Base-by-base conservation (phyloP, 2,329 filamentous ascomycete genomes). In the Setomelanomma holmii region DNA sequence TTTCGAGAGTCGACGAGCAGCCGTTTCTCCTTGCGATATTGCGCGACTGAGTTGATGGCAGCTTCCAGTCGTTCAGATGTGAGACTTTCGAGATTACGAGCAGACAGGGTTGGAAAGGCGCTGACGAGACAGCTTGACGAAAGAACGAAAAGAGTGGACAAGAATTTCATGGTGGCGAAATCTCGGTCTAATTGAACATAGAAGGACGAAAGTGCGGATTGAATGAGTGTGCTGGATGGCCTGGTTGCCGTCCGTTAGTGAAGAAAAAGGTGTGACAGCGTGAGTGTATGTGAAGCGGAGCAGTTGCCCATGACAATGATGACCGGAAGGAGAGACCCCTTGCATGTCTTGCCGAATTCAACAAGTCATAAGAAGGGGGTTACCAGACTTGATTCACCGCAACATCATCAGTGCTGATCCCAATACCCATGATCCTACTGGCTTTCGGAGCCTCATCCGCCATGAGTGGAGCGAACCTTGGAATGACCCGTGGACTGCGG, bases 1-100 rank as follows among this genome's bases (percentile, higher is more conserved):
- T 50, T 61, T 55, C 36, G 76, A 12, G 45, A 19, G 27, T 63
- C 55, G 14, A 64, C 16, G 24, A 56, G 41, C 14, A 60, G 44
- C 8, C 55, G 43, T 43, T 60, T 63, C 5, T 50, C 49, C n/a
- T 54, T 49, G 17, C 35, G 49, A 40, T 56, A 53, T 10, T 57
- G 44, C 5, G 60, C 45, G 5, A 64, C 46, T 2, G 50, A 23
- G 8, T 40, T 40, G 14, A 66, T 19, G n/a, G 60, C 61, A 8
- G 40, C 43, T 5, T 38, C 50, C 17, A 65, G 22, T 11, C 44
- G 49, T n/a, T 65, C 58, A 2, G 55, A 38, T 1, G 55, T 55
- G 16, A 60, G 45, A 6, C 23, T 38, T 4, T 48, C 38, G 16
- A 65, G 45, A 16, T 40, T 47, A 4, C 33, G 46, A 1, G 49